These are phyloP conservation scores for Linnemannia hyalina DNA, from an alignment of 192 early-diverging fungal species.

Conservation along the genomic window DNA sequence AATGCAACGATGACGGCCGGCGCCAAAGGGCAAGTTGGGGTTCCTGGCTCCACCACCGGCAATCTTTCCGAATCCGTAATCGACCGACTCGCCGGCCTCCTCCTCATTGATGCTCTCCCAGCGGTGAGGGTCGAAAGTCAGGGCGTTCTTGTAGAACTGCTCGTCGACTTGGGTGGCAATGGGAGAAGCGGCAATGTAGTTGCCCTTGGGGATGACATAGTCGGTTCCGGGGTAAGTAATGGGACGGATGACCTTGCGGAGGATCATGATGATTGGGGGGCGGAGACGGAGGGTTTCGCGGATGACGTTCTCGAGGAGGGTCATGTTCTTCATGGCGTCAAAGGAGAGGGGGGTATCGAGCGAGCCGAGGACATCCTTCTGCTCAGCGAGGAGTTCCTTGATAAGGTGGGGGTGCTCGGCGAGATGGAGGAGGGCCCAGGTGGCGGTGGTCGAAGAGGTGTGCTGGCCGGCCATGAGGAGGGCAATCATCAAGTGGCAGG, in stretches of 20 bases:
- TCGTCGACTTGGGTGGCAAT: constrained; percentile 86
- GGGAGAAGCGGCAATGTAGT: constrained; percentile 89
- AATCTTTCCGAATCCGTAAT: constrained; percentile 84
- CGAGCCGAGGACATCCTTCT: constrained; percentile 69
- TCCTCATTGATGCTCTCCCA: constrained; percentile 76
- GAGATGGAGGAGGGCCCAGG: constrained; percentile 92
- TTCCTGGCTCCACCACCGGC: constrained; percentile 73
- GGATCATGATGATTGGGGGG: constrained; percentile 93
- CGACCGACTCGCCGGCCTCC: constrained; percentile 67
- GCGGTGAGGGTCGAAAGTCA: constrained; percentile 84
- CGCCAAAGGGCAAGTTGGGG: constrained; percentile 96
- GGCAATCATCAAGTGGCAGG: constrained; percentile 98
- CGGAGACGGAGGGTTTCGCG: constrained; percentile 95
- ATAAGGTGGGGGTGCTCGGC: constrained; percentile 81
- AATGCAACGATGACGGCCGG: constrained; percentile 97
- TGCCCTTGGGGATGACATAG: constrained; percentile 89
- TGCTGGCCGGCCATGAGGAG: constrained; percentile 98
- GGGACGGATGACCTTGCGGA: constrained; percentile 90
- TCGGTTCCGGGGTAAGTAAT: constrained; percentile 79
- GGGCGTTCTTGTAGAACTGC: constrained; percentile 83
- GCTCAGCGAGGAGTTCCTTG: constrained; percentile 81
- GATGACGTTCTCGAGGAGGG: constrained; percentile 84
- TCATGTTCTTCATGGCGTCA: constrained; percentile 83
- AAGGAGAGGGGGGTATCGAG: constrained; percentile 69
- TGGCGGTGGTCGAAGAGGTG: constrained; percentile 90